Conservation (phyloP, 2,329 filamentous ascomycete genomes). For the Apiospora pterosperma region DNA sequence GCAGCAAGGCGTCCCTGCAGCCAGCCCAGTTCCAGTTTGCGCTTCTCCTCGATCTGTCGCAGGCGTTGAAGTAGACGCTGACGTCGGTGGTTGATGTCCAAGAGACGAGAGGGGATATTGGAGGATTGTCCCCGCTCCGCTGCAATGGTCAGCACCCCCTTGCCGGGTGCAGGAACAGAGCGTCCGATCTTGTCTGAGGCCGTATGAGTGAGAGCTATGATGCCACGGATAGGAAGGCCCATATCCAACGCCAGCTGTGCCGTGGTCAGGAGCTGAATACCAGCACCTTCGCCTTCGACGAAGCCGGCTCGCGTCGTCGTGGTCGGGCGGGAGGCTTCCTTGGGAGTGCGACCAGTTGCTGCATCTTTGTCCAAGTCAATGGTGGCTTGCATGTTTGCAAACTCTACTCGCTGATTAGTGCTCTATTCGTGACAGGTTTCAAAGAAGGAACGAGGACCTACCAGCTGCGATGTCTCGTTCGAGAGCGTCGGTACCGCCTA, state of each 20-base stretch:
- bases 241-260: slow-evolving; percentile 31
- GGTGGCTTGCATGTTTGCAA: slow-evolving; percentile 34
- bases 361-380: slow-evolving; percentile 26
- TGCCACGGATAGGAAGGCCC: slow-evolving; percentile 30
- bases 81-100: slow-evolving; percentile 24
- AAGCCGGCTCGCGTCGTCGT: slow-evolving; percentile 31
- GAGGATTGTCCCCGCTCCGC: slow-evolving; percentile 17
- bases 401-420: slow-evolving; percentile 13
- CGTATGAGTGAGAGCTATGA: slow-evolving; percentile 29
- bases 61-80: slow-evolving; percentile 18
- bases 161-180: slow-evolving; percentile 35
- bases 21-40: slow-evolving; percentile 10
- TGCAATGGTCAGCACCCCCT: slow-evolving; percentile 30
- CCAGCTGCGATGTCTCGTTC: slow-evolving; percentile 22
- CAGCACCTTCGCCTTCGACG: slow-evolving; percentile 32
- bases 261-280: slow-evolving; percentile 30
- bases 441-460: not conserved
- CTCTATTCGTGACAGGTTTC: accelerated
- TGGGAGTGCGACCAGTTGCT: slow-evolving; percentile 22
- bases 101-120: slow-evolving; percentile 17
- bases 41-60: slow-evolving; percentile 16
- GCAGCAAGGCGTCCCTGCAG: not conserved
- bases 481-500: slow-evolving; percentile 32
- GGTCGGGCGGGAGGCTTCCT: slow-evolving; percentile 32
- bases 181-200: slow-evolving; percentile 31